phyloP scores from a whole-genome alignment of 1,284 basidiomycete species.

The Sanghuangporus sanghuang region DNA sequence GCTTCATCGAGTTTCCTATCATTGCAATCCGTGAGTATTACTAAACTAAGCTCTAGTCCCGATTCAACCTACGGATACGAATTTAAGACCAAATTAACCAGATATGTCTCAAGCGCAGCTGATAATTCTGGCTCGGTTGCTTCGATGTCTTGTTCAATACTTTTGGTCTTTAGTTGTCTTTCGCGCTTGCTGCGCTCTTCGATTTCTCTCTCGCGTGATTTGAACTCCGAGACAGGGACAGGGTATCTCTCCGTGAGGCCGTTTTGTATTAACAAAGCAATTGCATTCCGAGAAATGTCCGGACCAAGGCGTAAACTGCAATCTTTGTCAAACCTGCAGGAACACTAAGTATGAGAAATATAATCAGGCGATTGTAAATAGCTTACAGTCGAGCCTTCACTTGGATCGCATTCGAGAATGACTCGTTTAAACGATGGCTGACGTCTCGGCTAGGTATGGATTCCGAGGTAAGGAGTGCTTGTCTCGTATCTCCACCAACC shows the following conservation, averaged over 20 bases:
- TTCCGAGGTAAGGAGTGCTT: conserved; percentile 19
- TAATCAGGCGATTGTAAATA: neutral
- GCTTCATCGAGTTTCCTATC: conserved; percentile 3
- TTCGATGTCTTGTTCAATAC: neutral
- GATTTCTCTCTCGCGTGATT: conserved; percentile 18
- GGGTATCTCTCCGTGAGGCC: conserved; percentile 30
- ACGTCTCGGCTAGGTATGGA: conserved; percentile 11
- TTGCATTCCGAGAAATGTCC: conserved; percentile 24
- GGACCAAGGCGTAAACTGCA: conserved; percentile 26
- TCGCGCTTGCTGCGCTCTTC: neutral
- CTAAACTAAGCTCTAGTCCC: neutral
- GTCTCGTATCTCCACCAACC: conserved; percentile 22
- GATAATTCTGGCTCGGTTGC: neutral
- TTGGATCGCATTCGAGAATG: neutral
- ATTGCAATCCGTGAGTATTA: too few relatives aligned
- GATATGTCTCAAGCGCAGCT: conserved; percentile 7
- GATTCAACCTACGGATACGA: conserved; percentile 18
- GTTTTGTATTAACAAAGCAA: conserved; percentile 26
- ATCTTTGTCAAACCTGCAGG: conserved; percentile 7
- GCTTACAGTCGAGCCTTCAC: conserved; percentile 19
- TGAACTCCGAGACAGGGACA: conserved; percentile 25
- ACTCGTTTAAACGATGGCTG: neutral
- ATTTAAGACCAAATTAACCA: conserved; percentile 12
- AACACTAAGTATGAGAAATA: neutral
- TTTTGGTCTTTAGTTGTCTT: neutral